Evolutionary conservation across 2,329 filamentous ascomycete genomes (phyloP).

Genomic region (Botrytis sinoallii): DNA sequence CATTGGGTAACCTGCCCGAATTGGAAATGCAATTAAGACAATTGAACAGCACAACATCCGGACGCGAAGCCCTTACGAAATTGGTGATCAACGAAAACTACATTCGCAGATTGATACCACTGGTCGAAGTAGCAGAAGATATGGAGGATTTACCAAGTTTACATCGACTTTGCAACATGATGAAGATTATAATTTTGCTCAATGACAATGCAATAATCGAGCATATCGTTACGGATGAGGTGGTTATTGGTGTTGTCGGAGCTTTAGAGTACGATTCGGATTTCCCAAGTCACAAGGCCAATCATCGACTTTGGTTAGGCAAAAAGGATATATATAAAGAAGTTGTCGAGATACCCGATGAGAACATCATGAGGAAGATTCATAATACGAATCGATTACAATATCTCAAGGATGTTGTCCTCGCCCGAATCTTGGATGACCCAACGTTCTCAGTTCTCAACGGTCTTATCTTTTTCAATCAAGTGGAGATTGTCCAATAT

Average conservation of each 20-base stretch:
- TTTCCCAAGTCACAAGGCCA: slow-evolving; percentile 95
- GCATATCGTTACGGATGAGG: slow-evolving; percentile 83
- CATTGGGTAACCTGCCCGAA: slow-evolving; percentile 78
- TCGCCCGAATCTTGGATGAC: slow-evolving; percentile 93
- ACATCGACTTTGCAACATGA: slow-evolving; percentile 92
- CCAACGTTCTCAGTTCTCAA: slow-evolving; percentile 97
- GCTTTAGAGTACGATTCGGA: slow-evolving; percentile 97
- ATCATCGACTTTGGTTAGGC: slow-evolving; percentile 88
- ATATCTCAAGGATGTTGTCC: slow-evolving; percentile 97
- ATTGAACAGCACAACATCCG: slow-evolving; percentile 69
- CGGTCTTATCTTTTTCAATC: slow-evolving; percentile 97
- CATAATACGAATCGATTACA: slow-evolving; percentile 94
- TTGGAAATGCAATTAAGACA: slow-evolving; percentile 81
- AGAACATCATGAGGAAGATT: slow-evolving; percentile 80
- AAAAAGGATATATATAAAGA: slow-evolving; percentile 92
- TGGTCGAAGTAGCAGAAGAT: slow-evolving; percentile 87
- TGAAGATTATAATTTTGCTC: slow-evolving; percentile 91
- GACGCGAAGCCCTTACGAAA: slow-evolving; percentile 83
- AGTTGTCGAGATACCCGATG: slow-evolving; percentile 87
- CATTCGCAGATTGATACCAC: slow-evolving; percentile 77
- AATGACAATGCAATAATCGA: slow-evolving; percentile 97
- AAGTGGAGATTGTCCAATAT: slow-evolving; percentile 95
- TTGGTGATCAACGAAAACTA: slow-evolving; percentile 84
- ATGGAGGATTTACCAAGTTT: slow-evolving; percentile 83
- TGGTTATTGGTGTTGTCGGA: slow-evolving; percentile 87